A percentile compares a stretch with the other conserved stretches of the same genome.
phyloP scores from a whole-genome alignment of 345 rosid species.

The Eucalyptus albens region DNA sequence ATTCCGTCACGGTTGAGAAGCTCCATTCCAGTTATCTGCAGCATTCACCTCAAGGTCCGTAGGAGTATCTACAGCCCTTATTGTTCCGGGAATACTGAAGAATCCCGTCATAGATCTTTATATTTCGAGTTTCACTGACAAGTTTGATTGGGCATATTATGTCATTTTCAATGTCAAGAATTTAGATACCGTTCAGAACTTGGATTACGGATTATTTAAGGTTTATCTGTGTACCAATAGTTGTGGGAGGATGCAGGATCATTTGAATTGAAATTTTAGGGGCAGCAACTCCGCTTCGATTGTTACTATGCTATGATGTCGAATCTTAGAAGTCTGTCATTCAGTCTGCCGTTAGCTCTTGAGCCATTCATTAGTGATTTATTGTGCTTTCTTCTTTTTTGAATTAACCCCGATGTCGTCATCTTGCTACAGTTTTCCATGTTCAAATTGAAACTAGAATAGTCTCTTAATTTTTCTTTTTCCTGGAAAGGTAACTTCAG shows the following conservation, averaged over 20 bases:
- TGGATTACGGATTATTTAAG: neutral
- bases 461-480: neutral
- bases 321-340: neutral
- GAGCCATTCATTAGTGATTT: neutral
- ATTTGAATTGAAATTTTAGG: conserved; percentile 33
- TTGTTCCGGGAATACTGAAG: neutral
- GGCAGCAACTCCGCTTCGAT: neutral
- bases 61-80: neutral
- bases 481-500: neutral
- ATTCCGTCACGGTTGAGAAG: neutral
- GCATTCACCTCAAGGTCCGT: neutral
- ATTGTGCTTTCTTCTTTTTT: neutral
- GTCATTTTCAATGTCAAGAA: neutral
- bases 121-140: neutral
- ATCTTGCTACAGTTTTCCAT: neutral
- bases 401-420: neutral
- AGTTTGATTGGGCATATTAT: neutral
- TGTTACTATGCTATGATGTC: neutral
- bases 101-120: neutral
- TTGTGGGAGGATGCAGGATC: conserved; percentile 49
- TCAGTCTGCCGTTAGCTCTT: neutral
- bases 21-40: neutral
- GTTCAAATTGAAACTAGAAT: neutral
- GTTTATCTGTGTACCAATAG: conserved; percentile 36
- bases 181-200: neutral